Evolutionary conservation across 345 rosid species (phyloP).

Genomic region (Euphorbia peplus): DNA sequence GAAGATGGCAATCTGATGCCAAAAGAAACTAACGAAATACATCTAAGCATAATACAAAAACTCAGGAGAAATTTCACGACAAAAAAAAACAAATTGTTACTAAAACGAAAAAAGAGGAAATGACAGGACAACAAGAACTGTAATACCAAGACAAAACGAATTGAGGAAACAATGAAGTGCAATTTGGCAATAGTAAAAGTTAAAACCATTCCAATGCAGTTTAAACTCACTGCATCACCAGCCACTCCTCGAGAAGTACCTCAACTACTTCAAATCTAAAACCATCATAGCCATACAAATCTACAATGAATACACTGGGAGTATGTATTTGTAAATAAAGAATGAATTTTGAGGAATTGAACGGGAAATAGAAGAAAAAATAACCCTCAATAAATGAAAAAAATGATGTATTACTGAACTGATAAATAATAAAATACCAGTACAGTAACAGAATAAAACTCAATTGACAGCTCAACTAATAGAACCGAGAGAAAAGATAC

Average conservation of each 20-base stretch:
- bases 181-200: background rate
- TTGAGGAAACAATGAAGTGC: background rate
- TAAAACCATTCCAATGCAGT: background rate
- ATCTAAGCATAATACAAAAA: background rate
- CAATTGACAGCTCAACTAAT: constrained; percentile 33
- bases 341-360: background rate
- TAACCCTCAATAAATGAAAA: constrained; percentile 8
- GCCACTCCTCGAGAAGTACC: background rate
- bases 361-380: constrained; percentile 5
- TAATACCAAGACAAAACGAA: background rate
- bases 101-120: background rate
- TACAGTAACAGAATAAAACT: constrained; percentile 30
- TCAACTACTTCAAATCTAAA: background rate
- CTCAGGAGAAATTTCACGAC: background rate
- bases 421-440: constrained; percentile 22
- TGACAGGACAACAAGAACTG: background rate
- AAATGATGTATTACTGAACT: constrained; percentile 18
- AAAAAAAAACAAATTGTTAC: too few relatives aligned
- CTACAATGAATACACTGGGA: background rate
- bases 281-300: background rate
- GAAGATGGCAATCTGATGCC: background rate
- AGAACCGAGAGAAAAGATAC: constrained; percentile 37
- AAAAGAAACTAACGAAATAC: background rate
- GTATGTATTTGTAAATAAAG: background rate
- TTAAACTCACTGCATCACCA: background rate